A percentile compares a stretch with the other conserved stretches of the same genome.
Conservation (phyloP, 805 yeast genomes). For the Candida maltosa region DNA sequence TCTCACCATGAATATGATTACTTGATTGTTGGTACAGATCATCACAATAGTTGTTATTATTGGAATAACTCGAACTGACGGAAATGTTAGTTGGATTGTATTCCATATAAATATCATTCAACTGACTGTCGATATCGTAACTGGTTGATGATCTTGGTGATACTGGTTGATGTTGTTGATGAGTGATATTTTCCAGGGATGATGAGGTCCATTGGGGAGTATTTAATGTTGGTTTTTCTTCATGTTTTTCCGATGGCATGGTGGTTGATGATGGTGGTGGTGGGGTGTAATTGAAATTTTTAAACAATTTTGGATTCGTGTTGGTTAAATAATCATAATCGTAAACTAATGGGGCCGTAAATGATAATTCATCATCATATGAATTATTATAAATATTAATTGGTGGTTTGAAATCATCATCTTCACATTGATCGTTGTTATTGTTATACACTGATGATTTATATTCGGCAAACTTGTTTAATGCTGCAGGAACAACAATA, state of each 20-base stretch:
- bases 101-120: constrained; percentile 6
- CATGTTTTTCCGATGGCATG: constrained; percentile 14
- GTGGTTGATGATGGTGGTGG: constrained; percentile 23
- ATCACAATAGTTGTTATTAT: constrained; percentile 9
- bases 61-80: background rate
- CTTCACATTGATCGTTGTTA: background rate
- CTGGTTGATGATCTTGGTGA: constrained; percentile 14
- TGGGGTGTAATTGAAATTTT: constrained; percentile 31
- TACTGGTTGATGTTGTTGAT: constrained; percentile 1
- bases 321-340: constrained; percentile 38
- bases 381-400: constrained; percentile 6
- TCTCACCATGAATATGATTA: constrained; percentile 40
- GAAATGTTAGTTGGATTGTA: background rate
- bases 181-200: background rate
- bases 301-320: constrained; percentile 35
- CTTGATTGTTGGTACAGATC: constrained; percentile 11
- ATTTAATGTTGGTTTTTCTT: constrained; percentile 24
- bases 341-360: constrained; percentile 38
- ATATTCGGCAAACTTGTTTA: constrained; percentile 36
- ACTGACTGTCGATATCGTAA: constrained; percentile 7
- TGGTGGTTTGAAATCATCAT: background rate
- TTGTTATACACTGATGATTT: constrained; percentile 7
- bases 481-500: constrained; percentile 56
- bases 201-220: constrained; percentile 1
- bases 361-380: constrained; percentile 9